phyloP scores from a whole-genome alignment of 75 land plant genomes.

The Adiantum capillusveneris region DNA sequence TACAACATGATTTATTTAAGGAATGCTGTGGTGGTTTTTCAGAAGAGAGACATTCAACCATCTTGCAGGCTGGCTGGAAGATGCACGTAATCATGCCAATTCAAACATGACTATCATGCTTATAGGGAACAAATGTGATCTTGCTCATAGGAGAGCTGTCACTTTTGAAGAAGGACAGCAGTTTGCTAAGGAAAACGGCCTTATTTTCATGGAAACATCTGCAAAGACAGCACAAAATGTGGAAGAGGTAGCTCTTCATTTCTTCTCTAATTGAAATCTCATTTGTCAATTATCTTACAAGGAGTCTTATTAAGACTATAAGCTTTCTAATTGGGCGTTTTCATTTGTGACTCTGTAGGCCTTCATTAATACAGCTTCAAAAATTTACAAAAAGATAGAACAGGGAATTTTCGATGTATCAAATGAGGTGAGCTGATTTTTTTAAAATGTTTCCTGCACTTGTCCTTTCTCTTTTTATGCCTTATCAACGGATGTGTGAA shows the following conservation, averaged over 20 bases:
- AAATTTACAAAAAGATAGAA: constrained; percentile 86
- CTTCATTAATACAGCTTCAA: constrained; percentile 80
- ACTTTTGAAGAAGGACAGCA: constrained; percentile 94
- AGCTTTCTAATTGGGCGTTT: too few species aligned
- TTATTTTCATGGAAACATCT: constrained; percentile 94
- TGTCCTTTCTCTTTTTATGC: constrained; percentile 18
- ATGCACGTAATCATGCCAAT: constrained; percentile 94
- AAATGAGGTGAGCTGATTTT: constrained; percentile 61
- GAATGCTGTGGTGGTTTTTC: not conserved
- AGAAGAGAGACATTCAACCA: constrained; percentile 96
- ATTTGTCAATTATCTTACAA: not conserved
- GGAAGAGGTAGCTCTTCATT: constrained; percentile 50
- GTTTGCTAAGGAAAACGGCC: constrained; percentile 89
- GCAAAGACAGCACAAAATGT: constrained; percentile 95
- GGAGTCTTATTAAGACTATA: too few species aligned
- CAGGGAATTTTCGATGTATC: constrained; percentile 97
- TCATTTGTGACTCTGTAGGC: too few species aligned
- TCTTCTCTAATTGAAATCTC: not conserved
- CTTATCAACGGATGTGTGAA: too few species aligned
- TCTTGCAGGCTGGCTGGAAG: constrained; percentile 93
- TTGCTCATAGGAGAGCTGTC: constrained; percentile 89
- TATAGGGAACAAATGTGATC: constrained; percentile 85
- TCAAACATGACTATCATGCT: constrained; percentile 97
- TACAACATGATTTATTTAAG: not conserved
- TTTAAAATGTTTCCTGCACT: not conserved